These are phyloP conservation scores for Alternaria brassicicola DNA, from an alignment of 2,329 filamentous ascomycete species.

Conservation along the genomic window DNA sequence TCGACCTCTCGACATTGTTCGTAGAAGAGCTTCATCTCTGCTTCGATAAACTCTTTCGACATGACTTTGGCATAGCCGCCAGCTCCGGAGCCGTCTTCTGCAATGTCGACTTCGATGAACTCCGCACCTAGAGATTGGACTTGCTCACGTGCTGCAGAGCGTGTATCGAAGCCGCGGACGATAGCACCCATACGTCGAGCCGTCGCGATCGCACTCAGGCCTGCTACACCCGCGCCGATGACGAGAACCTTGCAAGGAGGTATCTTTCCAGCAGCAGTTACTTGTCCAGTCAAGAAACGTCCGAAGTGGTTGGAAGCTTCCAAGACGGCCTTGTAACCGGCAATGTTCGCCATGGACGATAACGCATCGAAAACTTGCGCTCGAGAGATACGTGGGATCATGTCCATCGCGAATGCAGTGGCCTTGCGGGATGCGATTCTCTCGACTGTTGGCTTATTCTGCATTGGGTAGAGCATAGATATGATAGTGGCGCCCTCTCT, in stretches of 20 bases:
- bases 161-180: conserved; percentile 89
- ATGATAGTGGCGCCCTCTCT: conserved; percentile 75
- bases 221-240: conserved; percentile 88
- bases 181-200: conserved; percentile 84
- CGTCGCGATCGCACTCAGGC: conserved; percentile 85
- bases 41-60: conserved; percentile 91
- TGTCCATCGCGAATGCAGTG: conserved; percentile 88
- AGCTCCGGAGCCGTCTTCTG: conserved; percentile 83
- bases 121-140: conserved; percentile 89
- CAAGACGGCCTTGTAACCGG: conserved; percentile 88
- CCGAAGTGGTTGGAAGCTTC: conserved; percentile 91
- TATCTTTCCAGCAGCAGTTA: conserved; percentile 84
- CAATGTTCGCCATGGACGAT: conserved; percentile 93
- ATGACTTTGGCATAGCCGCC: conserved; percentile 93
- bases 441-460: conserved; percentile 78
- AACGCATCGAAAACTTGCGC: conserved; percentile 88
- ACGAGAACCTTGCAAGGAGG: conserved; percentile 89
- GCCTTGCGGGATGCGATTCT: conserved; percentile 72
- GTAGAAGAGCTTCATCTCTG: conserved; percentile 90
- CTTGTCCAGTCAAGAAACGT: conserved; percentile 85
- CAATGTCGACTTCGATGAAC: conserved; percentile 82
- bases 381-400: conserved; percentile 87
- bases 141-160: conserved; percentile 84
- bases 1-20: conserved; percentile 87
- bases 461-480: conserved; percentile 81